Conservation (phyloP, 441 rosid species). For the Eugenia klotzschiana region DNA sequence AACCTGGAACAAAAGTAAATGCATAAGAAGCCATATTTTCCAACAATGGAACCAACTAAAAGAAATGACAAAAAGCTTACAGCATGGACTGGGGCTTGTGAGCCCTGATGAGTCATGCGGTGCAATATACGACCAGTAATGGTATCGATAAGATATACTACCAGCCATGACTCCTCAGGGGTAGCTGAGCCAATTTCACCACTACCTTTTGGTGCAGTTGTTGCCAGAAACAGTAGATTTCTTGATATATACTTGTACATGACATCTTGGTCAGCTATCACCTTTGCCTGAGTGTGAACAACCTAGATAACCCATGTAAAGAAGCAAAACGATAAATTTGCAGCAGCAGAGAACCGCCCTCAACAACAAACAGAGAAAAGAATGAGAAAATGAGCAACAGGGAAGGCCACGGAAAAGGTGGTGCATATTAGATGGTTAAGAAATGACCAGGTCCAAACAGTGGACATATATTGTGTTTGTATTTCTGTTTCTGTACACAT, state of each 20-base stretch:
- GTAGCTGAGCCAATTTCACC: slow-evolving; percentile 77
- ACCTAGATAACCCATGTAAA: slow-evolving; percentile 35
- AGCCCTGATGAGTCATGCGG: slow-evolving; percentile 86
- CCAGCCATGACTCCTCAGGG: slow-evolving; percentile 78
- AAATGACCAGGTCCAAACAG: not conserved
- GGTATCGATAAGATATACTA: slow-evolving; percentile 81
- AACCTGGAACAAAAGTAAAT: slow-evolving; percentile 40
- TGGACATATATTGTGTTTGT: not conserved
- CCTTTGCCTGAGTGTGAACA: slow-evolving; percentile 98
- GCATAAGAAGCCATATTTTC: slow-evolving; percentile 7
- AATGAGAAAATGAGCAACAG: not conserved
- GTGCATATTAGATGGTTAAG: not conserved
- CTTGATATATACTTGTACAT: slow-evolving; percentile 83
- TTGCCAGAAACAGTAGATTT: slow-evolving; percentile 80
- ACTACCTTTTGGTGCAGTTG: slow-evolving; percentile 76
- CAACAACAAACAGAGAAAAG: not conserved
- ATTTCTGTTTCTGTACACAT: not conserved
- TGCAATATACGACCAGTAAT: slow-evolving; percentile 84
- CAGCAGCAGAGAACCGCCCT: not conserved
- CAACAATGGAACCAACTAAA: not conserved
- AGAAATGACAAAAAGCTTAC: slow-evolving; percentile 30
- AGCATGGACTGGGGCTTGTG: slow-evolving; percentile 88
- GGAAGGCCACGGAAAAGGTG: not conserved
- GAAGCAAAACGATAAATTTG: not conserved
- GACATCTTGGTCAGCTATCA: slow-evolving; percentile 73